A percentile compares a stretch with the other conserved stretches of the same genome.
Evolutionary conservation across 148 eudicot species (phyloP).

Genomic region (Nepenthes mirabilis): DNA sequence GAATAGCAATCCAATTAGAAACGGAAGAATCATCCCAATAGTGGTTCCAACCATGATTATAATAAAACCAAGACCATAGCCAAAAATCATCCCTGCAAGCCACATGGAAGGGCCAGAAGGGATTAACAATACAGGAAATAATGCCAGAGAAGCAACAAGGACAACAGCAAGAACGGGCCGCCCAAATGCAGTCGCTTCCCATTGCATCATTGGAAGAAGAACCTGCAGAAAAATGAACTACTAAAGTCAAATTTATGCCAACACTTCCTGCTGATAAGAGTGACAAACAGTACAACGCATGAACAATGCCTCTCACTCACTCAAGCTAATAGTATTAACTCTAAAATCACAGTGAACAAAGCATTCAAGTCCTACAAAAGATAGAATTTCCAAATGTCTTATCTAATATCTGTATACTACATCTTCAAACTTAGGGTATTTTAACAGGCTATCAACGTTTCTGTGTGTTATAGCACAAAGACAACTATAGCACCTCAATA

Average conservation of each 20-base stretch:
- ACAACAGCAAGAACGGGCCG: conserved; percentile 78
- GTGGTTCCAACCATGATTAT: conserved; percentile 91
- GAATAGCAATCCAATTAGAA: conserved; percentile 55
- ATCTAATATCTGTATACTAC: too few relatives aligned
- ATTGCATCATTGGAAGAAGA: conserved; percentile 71
- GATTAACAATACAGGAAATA: conserved; percentile 70
- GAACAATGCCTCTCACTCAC: neutral
- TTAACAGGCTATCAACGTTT: too few relatives aligned
- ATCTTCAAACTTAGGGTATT: too few relatives aligned
- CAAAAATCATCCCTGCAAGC: conserved; percentile 97
- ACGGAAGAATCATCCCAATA: conserved; percentile 78
- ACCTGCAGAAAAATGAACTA: conserved; percentile 28
- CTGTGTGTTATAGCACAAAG: too few relatives aligned
- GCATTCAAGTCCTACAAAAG: too few relatives aligned
- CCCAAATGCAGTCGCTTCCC: conserved; percentile 92
- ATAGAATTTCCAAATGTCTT: too few relatives aligned
- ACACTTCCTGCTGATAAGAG: conserved; percentile 1
- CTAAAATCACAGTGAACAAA: too few relatives aligned
- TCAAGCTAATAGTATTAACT: neutral
- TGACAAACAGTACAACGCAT: neutral
- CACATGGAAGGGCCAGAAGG: conserved; percentile 97
- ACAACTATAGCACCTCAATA: too few relatives aligned
- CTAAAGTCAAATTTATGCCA: neutral
- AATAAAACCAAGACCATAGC: conserved; percentile 83
- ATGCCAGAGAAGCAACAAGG: conserved; percentile 68